These are phyloP conservation scores for Ramaria rubella DNA, from an alignment of 768 basidiomycete genomes.

Conservation along the genomic window DNA sequence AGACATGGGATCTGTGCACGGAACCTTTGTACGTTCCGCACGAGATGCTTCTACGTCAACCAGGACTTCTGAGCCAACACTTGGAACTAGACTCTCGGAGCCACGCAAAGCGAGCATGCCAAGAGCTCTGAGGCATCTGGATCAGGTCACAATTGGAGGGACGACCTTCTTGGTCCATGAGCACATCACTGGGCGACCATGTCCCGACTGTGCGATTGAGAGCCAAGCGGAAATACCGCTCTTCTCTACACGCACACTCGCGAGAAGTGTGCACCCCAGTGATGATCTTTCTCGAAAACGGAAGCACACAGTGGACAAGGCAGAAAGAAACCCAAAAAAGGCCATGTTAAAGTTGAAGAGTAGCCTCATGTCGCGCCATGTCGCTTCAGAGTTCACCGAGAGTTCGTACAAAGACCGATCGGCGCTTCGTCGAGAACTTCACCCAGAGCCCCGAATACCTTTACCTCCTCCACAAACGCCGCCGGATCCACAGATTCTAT, in stretches of 20 bases:
- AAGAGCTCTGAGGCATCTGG: slow-evolving; percentile 53
- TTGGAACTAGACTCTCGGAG: slow-evolving; percentile 52
- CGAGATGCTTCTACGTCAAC: slow-evolving; percentile 1
- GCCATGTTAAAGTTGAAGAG: slow-evolving; percentile 62
- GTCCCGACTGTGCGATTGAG: slow-evolving; percentile 51
- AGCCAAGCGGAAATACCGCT: slow-evolving; percentile 54
- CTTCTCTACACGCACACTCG: slow-evolving; percentile 31
- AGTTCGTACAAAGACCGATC: slow-evolving; percentile 67
- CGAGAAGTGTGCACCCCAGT: slow-evolving; percentile 9
- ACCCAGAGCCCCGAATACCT: slow-evolving; percentile 42
- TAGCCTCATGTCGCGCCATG: slow-evolving; percentile 50
- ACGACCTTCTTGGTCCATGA: slow-evolving; percentile 68
- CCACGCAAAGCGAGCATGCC: slow-evolving; percentile 65
- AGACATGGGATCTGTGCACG: slow-evolving; percentile 83
- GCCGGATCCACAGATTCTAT: neutral
- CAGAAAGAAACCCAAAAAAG: slow-evolving; percentile 47
- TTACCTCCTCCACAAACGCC: slow-evolving; percentile 29
- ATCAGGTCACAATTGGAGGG: slow-evolving; percentile 58
- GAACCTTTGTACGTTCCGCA: slow-evolving; percentile 53
- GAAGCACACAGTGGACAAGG: slow-evolving; percentile 21
- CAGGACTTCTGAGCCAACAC: slow-evolving; percentile 10
- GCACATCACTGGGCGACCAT: slow-evolving; percentile 56
- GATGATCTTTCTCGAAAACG: slow-evolving; percentile 13
- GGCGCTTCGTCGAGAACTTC: slow-evolving; percentile 58
- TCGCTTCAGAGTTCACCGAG: neutral